phyloP scores from a whole-genome alignment of 192 early-diverging fungal genomes.

The Coemansia sp. region DNA sequence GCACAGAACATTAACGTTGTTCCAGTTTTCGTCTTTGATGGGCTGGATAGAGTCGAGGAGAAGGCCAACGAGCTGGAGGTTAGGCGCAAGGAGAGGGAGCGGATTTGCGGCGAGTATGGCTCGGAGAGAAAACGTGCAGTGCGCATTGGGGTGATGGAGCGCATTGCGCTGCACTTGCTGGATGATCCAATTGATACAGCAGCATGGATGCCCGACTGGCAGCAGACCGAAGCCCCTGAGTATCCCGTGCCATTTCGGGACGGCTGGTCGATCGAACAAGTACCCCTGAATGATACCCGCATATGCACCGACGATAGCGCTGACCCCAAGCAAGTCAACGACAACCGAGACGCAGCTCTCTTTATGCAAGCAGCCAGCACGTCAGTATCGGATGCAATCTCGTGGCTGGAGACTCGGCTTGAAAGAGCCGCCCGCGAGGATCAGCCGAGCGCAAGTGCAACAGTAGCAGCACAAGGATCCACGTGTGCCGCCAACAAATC shows the following conservation, averaged over 20 bases:
- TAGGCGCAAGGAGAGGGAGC: conserved; percentile 18
- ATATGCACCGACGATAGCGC: too few relatives aligned
- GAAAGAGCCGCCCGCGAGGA: not conserved
- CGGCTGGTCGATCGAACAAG: not conserved
- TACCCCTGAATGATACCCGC: not conserved
- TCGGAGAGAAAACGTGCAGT: conserved; percentile 13
- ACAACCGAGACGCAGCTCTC: not conserved
- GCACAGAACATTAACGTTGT: conserved; percentile 56
- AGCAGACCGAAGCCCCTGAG: not conserved
- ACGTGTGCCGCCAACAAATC: too few relatives aligned
- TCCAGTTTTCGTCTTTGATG: conserved; percentile 75
- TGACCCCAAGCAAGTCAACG: not conserved
- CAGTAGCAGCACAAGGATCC: too few relatives aligned
- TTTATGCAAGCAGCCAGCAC: not conserved
- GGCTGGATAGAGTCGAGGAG: conserved; percentile 43
- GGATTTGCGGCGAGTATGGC: conserved; percentile 20
- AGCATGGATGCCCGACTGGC: not conserved
- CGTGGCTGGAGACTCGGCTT: not conserved
- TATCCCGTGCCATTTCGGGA: not conserved
- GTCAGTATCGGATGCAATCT: not conserved
- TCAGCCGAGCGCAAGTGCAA: not conserved
- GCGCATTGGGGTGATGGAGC: conserved; percentile 20
- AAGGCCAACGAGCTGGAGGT: conserved; percentile 56
- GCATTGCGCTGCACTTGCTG: conserved; percentile 5
- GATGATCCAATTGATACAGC: not conserved